Evolutionary conservation across 2,329 filamentous ascomycete genomes (phyloP), one percentile per base, ranked within the genome.

Genomic region (Claviceps maximensis): DNA sequence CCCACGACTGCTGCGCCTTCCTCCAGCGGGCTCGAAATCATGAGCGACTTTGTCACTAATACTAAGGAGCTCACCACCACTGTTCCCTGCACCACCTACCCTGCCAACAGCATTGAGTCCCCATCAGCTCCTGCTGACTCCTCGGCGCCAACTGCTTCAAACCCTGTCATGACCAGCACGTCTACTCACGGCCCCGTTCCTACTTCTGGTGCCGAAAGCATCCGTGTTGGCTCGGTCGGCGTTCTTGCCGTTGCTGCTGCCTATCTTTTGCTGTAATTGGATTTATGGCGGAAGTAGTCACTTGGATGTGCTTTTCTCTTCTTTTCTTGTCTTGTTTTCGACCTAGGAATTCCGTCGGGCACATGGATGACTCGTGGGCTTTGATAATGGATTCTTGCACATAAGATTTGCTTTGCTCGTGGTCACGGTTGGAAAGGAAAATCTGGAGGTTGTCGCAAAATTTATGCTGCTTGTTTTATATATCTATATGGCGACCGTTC

Each of bases 181-280:
- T 21, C 40, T 42, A 9, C 19, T 23, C 12, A 5, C 19, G 13
- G n/a, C 40, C n/a, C n/a, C 12, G n/a, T 23, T 42, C 40, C 41
- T 25, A 27, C 44, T 33, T 59, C 58, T 52, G 56, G 58, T 33
- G 57, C 61, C 36, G 53, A 66, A 63, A 36, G 29, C 54, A 56
- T 67, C 38, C 67, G 63, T n/a, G 68, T 66, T 29, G 69, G 66
- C 58, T 66, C 68, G 40, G 49, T 73, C 50, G 69, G 68, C 55
- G 57, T 71, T 25, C 49, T 72, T 53, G 71, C 63, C 57, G 71
- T 68, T 59, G 67, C 68, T 56, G 63, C 70, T 56, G 71, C 71
- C 55, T 57, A 68, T 56, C 56, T 75, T 50, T 71, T 69, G 60
- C 63, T 75, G 64, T 76, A 71, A 73, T 72, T 62, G 52, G 48